Conservation (phyloP, 2,329 filamentous ascomycete species). For the Hymenoscyphus salicellus region DNA sequence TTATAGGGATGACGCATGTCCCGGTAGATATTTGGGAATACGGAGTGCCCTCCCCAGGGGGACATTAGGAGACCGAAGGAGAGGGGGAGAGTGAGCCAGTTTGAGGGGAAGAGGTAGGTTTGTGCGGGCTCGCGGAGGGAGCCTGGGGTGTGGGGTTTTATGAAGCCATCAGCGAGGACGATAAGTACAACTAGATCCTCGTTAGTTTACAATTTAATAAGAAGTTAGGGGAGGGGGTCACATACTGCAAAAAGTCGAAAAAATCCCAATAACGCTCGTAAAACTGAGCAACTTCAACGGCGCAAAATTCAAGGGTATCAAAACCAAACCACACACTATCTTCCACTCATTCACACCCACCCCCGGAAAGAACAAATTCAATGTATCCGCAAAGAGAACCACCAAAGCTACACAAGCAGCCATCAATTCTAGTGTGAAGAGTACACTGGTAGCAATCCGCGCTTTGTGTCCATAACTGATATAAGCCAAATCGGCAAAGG, state of each 20-base stretch:
- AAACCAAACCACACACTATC: constrained; percentile 71
- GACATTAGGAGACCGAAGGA: constrained; percentile 89
- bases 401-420: constrained; percentile 86
- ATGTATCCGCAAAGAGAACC: constrained; percentile 89
- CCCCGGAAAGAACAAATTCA: constrained; percentile 73
- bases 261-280: constrained; percentile 87
- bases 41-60: constrained; percentile 62
- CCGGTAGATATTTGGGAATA: constrained; percentile 82
- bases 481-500: constrained; percentile 90
- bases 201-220: background rate
- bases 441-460: constrained; percentile 74
- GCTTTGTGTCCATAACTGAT: constrained; percentile 83
- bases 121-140: constrained; percentile 76
- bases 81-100: constrained; percentile 80
- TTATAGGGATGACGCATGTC: constrained; percentile 73
- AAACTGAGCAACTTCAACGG: constrained; percentile 82
- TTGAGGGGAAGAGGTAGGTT: constrained; percentile 78
- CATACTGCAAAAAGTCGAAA: constrained; percentile 84
- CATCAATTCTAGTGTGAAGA: constrained; percentile 85
- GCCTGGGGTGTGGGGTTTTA: constrained; percentile 75
- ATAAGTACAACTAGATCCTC: constrained; percentile 68
- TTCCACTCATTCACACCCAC: constrained; percentile 75
- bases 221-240: constrained; percentile 30
- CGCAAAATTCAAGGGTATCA: constrained; percentile 80
- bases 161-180: constrained; percentile 78